These are phyloP conservation scores for Blepharisma japonicum DNA, from an alignment of 73 alveolate species.

Conservation along the genomic window DNA sequence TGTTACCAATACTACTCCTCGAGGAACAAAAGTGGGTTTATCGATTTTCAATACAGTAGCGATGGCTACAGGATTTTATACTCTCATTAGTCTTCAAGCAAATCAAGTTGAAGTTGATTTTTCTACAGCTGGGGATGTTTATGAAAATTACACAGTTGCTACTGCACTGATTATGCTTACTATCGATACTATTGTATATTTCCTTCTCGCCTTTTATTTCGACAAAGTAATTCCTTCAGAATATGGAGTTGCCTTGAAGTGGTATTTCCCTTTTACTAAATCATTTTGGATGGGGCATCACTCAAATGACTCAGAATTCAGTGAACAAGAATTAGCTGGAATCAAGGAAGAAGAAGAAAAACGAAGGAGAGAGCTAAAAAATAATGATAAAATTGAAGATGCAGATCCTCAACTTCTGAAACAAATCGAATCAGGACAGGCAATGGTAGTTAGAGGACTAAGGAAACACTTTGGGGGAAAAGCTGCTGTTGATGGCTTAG, in stretches of 20 bases:
- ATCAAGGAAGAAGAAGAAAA: constrained; percentile 19
- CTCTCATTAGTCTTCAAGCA: neutral
- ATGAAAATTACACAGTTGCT: constrained; percentile 23
- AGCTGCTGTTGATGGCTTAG: constrained; percentile 78
- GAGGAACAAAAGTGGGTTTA: neutral
- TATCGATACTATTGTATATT: constrained; percentile 41
- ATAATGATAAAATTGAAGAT: constrained; percentile 40
- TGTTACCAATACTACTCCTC: constrained; percentile 7
- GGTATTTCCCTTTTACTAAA: constrained; percentile 61
- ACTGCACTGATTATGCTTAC: constrained; percentile 10
- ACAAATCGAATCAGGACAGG: constrained; percentile 27
- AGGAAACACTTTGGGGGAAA: constrained; percentile 69
- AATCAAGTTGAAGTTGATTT: neutral
- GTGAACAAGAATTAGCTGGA: neutral
- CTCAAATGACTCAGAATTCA: neutral
- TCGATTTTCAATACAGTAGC: constrained; percentile 28
- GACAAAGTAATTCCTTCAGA: constrained; percentile 66
- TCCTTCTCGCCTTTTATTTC: constrained; percentile 55
- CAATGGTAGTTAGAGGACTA: constrained; percentile 39
- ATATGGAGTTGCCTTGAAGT: constrained; percentile 66
- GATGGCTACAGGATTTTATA: neutral
- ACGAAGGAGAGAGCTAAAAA: neutral
- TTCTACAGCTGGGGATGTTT: neutral
- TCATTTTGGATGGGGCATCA: constrained; percentile 46
- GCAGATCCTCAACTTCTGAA: constrained; percentile 43